Conservation (phyloP, 2,329 filamentous ascomycete species). For the Colletotrichum truncatum region DNA sequence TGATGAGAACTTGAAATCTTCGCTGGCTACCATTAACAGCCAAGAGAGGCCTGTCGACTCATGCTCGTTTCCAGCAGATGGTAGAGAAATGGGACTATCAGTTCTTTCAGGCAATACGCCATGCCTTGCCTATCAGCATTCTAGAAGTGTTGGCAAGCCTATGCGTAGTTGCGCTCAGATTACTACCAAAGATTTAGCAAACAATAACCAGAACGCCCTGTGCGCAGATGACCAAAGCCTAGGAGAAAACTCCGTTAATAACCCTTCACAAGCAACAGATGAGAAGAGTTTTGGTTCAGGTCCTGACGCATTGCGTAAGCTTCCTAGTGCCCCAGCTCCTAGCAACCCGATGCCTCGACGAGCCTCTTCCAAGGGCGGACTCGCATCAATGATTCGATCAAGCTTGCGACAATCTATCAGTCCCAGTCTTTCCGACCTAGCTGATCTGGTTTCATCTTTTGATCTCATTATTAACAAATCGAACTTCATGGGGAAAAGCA, state of each 20-base stretch:
- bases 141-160: too few species aligned
- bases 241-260: neutral
- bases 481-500: slow-evolving; percentile 32
- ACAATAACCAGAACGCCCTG: too few species aligned
- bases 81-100: neutral
- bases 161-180: too few species aligned
- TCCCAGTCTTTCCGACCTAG: slow-evolving; percentile 37
- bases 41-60: neutral
- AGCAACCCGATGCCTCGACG: neutral
- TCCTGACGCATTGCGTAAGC: neutral
- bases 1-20: neutral
- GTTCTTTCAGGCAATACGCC: neutral
- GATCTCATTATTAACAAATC: slow-evolving; percentile 38
- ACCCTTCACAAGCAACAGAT: neutral
- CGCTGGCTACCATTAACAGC: too few species aligned
- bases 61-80: neutral
- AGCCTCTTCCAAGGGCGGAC: neutral
- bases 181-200: too few species aligned
- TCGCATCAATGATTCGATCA: slow-evolving; percentile 12
- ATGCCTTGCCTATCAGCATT: neutral
- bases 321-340: neutral
- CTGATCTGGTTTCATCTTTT: slow-evolving; percentile 39
- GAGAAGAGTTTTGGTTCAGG: neutral
- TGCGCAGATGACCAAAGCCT: neutral
- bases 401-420: slow-evolving; percentile 31